phyloP scores from a whole-genome alignment of 2,329 filamentous ascomycete species.

The Ophiostoma sp. region DNA sequence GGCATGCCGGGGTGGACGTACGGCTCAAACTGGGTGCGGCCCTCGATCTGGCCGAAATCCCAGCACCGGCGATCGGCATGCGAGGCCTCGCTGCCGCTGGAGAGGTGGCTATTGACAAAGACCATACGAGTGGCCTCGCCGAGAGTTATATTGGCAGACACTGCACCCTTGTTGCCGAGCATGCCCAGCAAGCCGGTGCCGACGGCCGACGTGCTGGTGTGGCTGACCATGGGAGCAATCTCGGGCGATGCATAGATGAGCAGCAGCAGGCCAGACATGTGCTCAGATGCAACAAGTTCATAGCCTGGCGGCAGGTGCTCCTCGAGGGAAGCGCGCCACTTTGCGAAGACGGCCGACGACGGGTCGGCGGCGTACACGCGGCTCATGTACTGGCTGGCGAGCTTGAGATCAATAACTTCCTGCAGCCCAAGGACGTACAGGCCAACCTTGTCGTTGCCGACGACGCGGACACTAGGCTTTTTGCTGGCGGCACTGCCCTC shows the following conservation, averaged over 20 bases:
- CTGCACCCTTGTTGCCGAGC: slow-evolving; percentile 92
- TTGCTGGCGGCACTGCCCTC: slow-evolving; percentile 30
- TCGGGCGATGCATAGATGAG: slow-evolving; percentile 79
- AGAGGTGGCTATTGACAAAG: slow-evolving; percentile 87
- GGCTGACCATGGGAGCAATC: slow-evolving; percentile 67
- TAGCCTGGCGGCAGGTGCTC: slow-evolving; percentile 73
- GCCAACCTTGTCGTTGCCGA: slow-evolving; percentile 65
- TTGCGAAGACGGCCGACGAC: slow-evolving; percentile 52
- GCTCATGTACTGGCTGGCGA: slow-evolving; percentile 70
- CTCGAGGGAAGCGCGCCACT: slow-evolving; percentile 75
- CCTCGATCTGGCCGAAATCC: slow-evolving; percentile 76
- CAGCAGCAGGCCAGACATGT: slow-evolving; percentile 78
- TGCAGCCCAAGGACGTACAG: slow-evolving; percentile 89
- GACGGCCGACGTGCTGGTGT: slow-evolving; percentile 74
- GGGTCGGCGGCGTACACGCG: slow-evolving; percentile 63
- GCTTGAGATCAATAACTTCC: slow-evolving; percentile 82
- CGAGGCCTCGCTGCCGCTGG: slow-evolving; percentile 74
- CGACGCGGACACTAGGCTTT: slow-evolving; percentile 39
- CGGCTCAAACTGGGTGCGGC: slow-evolving; percentile 71
- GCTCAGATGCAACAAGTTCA: slow-evolving; percentile 68
- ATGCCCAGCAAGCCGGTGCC: slow-evolving; percentile 89
- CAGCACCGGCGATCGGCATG: slow-evolving; percentile 80
- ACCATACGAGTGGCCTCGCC: slow-evolving; percentile 85
- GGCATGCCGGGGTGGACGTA: slow-evolving; percentile 58
- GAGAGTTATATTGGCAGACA: slow-evolving; percentile 73